Evolutionary conservation across 2,329 filamentous ascomycete species (phyloP).

Genomic region (Sclerotinia sclerotiorum): DNA sequence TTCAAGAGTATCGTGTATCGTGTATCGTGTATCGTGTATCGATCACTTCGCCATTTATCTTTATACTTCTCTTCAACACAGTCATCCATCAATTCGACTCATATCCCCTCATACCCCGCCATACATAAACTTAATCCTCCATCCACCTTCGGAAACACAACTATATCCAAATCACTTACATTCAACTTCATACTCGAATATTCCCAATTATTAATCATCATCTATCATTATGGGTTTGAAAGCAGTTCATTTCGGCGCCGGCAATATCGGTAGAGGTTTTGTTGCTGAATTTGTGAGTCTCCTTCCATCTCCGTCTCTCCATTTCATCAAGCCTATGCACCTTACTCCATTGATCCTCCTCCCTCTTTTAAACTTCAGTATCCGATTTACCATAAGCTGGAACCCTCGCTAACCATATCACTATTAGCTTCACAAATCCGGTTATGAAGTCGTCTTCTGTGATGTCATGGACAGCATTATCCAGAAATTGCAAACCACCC

Average conservation of each 20-base stretch:
- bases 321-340: neutral
- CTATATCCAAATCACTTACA: neutral
- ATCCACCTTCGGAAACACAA: neutral
- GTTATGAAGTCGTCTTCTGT: conserved; percentile 93
- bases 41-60: neutral
- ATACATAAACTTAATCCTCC: neutral
- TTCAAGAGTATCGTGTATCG: neutral
- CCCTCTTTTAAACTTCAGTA: neutral
- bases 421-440: conserved; percentile 67
- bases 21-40: no score
- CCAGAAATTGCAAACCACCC: conserved; percentile 69
- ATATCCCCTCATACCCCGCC: conserved; percentile 1
- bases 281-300: conserved; percentile 32
- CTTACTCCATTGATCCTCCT: neutral
- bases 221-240: conserved; percentile 50
- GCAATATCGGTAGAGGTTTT: conserved; percentile 66
- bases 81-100: neutral
- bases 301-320: no score
- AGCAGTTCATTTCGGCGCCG: conserved; percentile 82
- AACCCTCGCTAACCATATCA: conserved; percentile 19
- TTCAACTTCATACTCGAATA: no score
- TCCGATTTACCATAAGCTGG: neutral
- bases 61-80: neutral
- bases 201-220: neutral
- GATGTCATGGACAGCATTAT: conserved; percentile 89